A percentile compares a stretch with the other conserved stretches of the same genome.
phyloP scores from a whole-genome alignment of 2,329 filamentous ascomycete species.

The Falciphora oryzae region DNA sequence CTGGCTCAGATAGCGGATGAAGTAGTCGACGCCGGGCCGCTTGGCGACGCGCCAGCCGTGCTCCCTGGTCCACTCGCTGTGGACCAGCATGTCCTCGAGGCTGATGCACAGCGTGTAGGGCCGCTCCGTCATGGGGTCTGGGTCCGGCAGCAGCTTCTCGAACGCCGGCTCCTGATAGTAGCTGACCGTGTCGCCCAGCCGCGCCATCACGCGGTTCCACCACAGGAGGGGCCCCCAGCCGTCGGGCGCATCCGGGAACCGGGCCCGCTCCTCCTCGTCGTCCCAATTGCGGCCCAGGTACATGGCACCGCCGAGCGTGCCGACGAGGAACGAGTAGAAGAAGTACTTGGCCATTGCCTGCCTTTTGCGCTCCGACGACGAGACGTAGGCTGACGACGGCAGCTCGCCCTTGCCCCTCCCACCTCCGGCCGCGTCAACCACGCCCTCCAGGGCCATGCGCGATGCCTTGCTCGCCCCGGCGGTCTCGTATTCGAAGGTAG shows the following conservation, averaged over 20 bases:
- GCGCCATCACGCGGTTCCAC: conserved; percentile 74
- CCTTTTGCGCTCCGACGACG: conserved; percentile 79
- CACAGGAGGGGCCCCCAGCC: conserved; percentile 72
- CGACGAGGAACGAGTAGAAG: conserved; percentile 55
- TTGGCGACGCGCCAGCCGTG: conserved; percentile 95
- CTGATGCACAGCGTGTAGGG: conserved; percentile 92
- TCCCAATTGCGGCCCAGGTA: conserved; percentile 91
- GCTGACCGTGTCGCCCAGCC: conserved; percentile 67
- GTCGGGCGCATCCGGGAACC: conserved; percentile 66
- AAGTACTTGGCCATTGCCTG: conserved; percentile 70
- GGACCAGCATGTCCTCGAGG: conserved; percentile 87
- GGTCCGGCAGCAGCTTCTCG: conserved; percentile 81
- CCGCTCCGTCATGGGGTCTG: conserved; percentile 71
- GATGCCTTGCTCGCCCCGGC: conserved; percentile 35
- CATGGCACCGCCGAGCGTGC: conserved; percentile 51
- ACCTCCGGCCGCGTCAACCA: conserved; percentile 34
- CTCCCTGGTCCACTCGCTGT: conserved; percentile 90
- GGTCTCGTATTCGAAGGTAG: conserved; percentile 77
- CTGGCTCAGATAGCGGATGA: conserved; percentile 90
- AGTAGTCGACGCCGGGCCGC: conserved; percentile 93
- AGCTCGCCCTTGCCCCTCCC: conserved; percentile 59
- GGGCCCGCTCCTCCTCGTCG: conserved; percentile 56
- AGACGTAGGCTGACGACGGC: conserved; percentile 78
- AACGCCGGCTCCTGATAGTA: conserved; percentile 98
- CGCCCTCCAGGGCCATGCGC: conserved; percentile 30